Conservation (phyloP, 768 basidiomycete genomes). For the Boletus fagicola region DNA sequence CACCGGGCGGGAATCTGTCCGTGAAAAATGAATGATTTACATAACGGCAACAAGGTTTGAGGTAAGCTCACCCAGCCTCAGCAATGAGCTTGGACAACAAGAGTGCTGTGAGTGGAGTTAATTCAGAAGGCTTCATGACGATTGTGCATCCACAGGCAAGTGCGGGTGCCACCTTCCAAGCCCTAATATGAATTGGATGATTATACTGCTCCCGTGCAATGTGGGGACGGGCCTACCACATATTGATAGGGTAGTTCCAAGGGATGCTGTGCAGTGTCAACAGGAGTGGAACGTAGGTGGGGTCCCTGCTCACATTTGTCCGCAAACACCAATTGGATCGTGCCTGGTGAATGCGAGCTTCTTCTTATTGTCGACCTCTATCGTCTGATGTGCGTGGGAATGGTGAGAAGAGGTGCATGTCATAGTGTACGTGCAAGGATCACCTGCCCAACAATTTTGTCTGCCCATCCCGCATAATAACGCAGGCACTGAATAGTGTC, state of each 20-base stretch:
- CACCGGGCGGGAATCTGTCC: constrained; percentile 84
- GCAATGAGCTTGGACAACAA: constrained; percentile 76
- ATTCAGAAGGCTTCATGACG: constrained; percentile 92
- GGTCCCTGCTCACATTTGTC: constrained; percentile 68
- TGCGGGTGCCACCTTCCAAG: constrained; percentile 93
- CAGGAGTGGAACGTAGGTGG: constrained; percentile 9
- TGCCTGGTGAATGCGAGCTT: constrained; percentile 86
- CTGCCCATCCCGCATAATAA: constrained; percentile 96
- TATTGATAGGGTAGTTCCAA: constrained; percentile 90
- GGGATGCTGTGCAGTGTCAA: constrained; percentile 57
- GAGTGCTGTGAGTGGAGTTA: constrained; percentile 81
- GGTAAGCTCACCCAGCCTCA: constrained; percentile 69
- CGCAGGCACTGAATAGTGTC: constrained; percentile 76
- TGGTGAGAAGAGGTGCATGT: constrained; percentile 1
- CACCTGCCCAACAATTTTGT: constrained; percentile 89
- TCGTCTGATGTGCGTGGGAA: constrained; percentile 43
- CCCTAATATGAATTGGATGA: constrained; percentile 38
- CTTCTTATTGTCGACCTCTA: constrained; percentile 75
- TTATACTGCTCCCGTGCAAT: constrained; percentile 2
- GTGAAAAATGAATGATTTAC: constrained; percentile 13
- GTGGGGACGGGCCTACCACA: constrained; percentile 53
- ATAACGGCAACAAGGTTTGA: constrained; percentile 10
- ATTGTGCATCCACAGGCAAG: constrained; percentile 90
- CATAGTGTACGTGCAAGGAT: constrained; percentile 7
- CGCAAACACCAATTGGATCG: constrained; percentile 93